Percentiles rank a stretch among this genome's conserved stretches.
These are phyloP conservation scores for Arachnopeziza araneosa DNA, from an alignment of 2,329 filamentous ascomycete genomes.

Conservation along the genomic window DNA sequence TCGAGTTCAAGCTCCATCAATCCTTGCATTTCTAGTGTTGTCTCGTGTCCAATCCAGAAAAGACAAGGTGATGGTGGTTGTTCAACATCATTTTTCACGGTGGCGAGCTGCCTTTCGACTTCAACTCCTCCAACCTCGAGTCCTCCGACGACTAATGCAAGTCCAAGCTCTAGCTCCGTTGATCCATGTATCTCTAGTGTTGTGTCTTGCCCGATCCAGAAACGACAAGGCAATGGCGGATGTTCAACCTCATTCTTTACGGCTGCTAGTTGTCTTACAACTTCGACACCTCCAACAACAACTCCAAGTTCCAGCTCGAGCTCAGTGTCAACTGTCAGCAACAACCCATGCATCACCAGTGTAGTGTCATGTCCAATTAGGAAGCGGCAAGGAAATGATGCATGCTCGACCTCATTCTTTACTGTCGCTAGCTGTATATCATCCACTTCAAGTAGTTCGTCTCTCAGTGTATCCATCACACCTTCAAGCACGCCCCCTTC, in stretches of 20 bases:
- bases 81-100: not conserved
- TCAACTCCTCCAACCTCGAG: not conserved
- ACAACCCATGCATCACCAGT: not conserved
- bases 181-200: not conserved
- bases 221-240: not conserved
- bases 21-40: not conserved
- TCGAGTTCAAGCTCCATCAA: not conserved
- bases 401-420: constrained; percentile 1
- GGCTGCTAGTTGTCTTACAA: not conserved
- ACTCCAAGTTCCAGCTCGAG: not conserved
- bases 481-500: not conserved
- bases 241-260: not conserved
- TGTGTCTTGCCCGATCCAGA: not conserved
- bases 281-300: not conserved
- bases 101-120: not conserved
- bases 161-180: not conserved
- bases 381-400: not conserved
- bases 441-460: not conserved
- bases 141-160: not conserved
- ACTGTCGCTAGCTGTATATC: not conserved
- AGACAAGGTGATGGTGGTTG: not conserved
- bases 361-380: not conserved
- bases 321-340: not conserved
- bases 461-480: not conserved
- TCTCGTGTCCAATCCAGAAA: not conserved